Percentiles rank a stretch among this genome's conserved stretches.
phyloP scores from a whole-genome alignment of 164 flowering plant species.

The Cinnamomum chago region DNA sequence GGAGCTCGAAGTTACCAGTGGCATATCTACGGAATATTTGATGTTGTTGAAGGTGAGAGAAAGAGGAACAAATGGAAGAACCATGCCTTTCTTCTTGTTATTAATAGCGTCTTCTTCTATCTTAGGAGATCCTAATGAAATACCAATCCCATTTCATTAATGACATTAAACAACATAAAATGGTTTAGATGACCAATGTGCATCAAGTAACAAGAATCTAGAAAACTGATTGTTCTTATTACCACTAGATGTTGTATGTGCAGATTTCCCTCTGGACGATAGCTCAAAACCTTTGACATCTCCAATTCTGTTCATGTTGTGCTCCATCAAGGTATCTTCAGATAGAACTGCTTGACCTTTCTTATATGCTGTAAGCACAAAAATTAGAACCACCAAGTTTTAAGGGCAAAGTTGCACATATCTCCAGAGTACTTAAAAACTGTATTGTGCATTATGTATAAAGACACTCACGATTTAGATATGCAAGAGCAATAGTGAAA shows the following conservation, averaged over 20 bases:
- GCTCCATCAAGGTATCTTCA: not conserved
- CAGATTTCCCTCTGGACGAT: constrained; percentile 14
- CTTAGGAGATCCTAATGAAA: too few relatives aligned
- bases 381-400: not conserved
- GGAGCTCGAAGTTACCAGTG: constrained; percentile 27
- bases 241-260: constrained; percentile 6
- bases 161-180: not conserved
- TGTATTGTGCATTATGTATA: not conserved
- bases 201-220: too few relatives aligned
- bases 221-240: not conserved
- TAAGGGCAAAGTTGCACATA: not conserved
- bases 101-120: constrained; percentile 4
- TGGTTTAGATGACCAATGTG: not conserved
- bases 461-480: constrained; percentile 31
- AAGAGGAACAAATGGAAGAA: constrained; percentile 32
- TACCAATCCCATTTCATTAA: not conserved
- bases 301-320: constrained; percentile 13
- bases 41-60: constrained; percentile 33
- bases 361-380: not conserved
- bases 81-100: constrained; percentile 32
- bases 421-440: too few relatives aligned
- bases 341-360: constrained; percentile 8
- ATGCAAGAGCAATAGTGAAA: constrained; percentile 20
- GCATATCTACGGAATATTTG: constrained; percentile 49
- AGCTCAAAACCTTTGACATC: constrained; percentile 10